A percentile compares a stretch with the other conserved stretches of the same genome.
phyloP scores from a whole-genome alignment of 345 rosid species.

The Cochlearia excelsa region DNA sequence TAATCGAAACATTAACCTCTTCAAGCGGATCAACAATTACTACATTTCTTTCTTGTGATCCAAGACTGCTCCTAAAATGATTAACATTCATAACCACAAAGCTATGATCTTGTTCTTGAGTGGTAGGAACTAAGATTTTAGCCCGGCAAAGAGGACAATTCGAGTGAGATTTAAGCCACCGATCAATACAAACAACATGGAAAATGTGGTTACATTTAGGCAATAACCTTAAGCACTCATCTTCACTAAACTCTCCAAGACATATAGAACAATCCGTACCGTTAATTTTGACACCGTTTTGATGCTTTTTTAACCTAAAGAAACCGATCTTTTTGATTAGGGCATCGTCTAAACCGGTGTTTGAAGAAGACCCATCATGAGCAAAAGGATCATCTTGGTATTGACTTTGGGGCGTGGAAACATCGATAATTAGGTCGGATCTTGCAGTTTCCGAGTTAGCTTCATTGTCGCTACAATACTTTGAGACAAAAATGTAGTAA shows the following conservation, averaged over 20 bases:
- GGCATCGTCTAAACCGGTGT: constrained; percentile 70
- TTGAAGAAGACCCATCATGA: constrained; percentile 62
- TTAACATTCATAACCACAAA: constrained; percentile 31
- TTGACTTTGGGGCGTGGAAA: constrained; percentile 40
- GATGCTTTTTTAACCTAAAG: constrained; percentile 53
- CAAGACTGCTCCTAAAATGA: constrained; percentile 33
- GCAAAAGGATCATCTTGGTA: constrained; percentile 39
- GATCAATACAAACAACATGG: constrained; percentile 81
- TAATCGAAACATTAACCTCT: constrained; percentile 45
- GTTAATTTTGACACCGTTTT: constrained; percentile 40
- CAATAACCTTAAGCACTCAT: constrained; percentile 68
- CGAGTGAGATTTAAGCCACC: constrained; percentile 83
- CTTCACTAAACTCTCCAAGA: constrained; percentile 76
- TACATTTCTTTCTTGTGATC: constrained; percentile 27
- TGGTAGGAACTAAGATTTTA: constrained; percentile 41
- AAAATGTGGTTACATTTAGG: constrained; percentile 86
- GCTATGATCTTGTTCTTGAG: constrained; percentile 35
- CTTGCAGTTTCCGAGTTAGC: constrained; percentile 34
- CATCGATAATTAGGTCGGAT: constrained; percentile 33
- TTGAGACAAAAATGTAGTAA: constrained; percentile 76
- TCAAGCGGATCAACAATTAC: constrained; percentile 43
- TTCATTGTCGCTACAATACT: constrained; percentile 42
- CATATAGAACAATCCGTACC: constrained; percentile 87
- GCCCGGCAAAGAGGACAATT: constrained; percentile 92
- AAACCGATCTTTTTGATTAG: constrained; percentile 63